phyloP scores from a whole-genome alignment of 108 stramenopile species.

The Skeletonema marinoi region DNA sequence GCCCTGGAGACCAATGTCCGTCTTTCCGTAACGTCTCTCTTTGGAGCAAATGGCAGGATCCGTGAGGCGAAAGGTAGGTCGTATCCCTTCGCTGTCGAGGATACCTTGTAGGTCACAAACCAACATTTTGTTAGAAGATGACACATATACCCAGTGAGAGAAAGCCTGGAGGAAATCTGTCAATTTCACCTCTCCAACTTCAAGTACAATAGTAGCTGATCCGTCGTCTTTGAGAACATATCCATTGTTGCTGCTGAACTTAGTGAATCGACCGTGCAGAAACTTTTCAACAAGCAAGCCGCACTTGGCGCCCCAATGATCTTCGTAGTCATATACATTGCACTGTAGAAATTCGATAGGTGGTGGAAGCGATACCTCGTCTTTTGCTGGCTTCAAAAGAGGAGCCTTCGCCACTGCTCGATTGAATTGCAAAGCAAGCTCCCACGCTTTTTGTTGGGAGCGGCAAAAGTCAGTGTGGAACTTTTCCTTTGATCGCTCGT shows the following conservation, averaged over 20 bases:
- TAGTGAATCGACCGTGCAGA: conserved; percentile 51
- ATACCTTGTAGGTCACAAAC: conserved; percentile 51
- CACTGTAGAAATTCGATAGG: conserved; percentile 41
- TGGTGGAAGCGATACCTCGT: conserved; percentile 38
- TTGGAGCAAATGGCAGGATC: conserved; percentile 50
- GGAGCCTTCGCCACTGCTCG: conserved; percentile 29
- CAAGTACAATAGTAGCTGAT: conserved; percentile 20
- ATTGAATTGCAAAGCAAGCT: conserved; percentile 36
- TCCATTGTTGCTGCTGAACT: conserved; percentile 61
- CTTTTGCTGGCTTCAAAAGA: conserved; percentile 24
- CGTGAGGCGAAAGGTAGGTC: conserved; percentile 35
- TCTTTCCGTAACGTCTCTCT: conserved; percentile 36
- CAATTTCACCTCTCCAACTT: conserved; percentile 34
- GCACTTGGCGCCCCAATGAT: conserved; percentile 12
- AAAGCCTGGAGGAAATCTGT: conserved; percentile 52
- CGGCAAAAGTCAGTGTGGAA: conserved; percentile 50
- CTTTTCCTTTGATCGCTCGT: conserved; percentile 34
- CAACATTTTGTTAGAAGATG: conserved; percentile 21
- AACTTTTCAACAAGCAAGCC: conserved; percentile 47
- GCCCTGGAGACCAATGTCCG: conserved; percentile 37
- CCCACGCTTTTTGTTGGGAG: conserved; percentile 29
- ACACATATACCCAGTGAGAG: conserved; percentile 46
- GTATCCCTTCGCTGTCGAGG: conserved; percentile 28
- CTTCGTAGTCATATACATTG: conserved; percentile 47
- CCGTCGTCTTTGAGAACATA: conserved; percentile 22